Base-by-base conservation (phyloP, 768 basidiomycete species). In the Naganishia vishniacii region DNA sequence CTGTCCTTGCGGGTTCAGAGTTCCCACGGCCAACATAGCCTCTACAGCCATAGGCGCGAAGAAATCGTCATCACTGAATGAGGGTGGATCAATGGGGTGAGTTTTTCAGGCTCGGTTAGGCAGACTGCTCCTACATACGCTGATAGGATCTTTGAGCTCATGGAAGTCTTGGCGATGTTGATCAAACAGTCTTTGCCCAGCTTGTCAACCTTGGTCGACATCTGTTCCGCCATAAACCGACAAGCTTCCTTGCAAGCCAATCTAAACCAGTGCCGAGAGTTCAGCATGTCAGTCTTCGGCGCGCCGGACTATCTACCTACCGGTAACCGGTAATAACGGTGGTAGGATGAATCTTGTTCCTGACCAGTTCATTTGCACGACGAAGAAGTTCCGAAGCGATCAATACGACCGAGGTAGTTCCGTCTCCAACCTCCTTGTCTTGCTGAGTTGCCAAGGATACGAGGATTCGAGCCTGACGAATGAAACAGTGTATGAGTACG, bases 31-130 rank as follows among this genome's bases (percentile, higher is more conserved):
- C 48, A 92, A 84, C 91, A 99, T 98, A 29, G 95, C 95, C 69
- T 98, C 93, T 15, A 99, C 95, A 56, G 94, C 92, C 86, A 99
- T 89, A 48, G 95, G 94, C 12, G 94, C 93, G 77, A 98, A 99
- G 59, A 98, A 81, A 75, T 95, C 93, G 71, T 94, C 93, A 76
- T 99, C 95, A 62, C 95, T 98, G 72, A 13, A 26, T n/a, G 11
- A 1, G 31, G 29, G 23, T 18, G 13, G 29, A 13, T 56, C n/a
- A n/a, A 59, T 26, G n/a, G 4, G 7, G 8, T 15, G 20, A 32
- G 53, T 13, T 48, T 51, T 4, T 18, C 4, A 9, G 15, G 3
- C 28, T 20, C 18, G 42, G 31, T 48, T 12, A 37, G 34, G 9
- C n/a, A 62, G n/a, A n/a, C n/a, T n/a, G n/a, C 23, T 29, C 18